A percentile compares a stretch with the other conserved stretches of the same genome.
Conservation (phyloP, 441 rosid species). For the Erodium moschatum region DNA sequence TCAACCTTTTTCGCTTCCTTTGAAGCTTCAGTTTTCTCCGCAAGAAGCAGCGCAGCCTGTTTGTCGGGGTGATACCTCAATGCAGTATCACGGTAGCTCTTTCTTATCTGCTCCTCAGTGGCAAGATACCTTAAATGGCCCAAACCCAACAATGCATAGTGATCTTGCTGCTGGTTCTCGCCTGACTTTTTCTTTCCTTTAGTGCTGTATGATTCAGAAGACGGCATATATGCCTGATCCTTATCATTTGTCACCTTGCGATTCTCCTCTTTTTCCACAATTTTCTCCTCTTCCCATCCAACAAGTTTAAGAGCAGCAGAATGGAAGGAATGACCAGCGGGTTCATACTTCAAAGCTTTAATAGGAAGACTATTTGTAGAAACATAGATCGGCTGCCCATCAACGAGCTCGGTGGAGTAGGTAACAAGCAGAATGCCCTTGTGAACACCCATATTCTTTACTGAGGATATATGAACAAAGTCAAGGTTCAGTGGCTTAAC, state of each 20-base stretch:
- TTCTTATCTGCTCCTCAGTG: slow-evolving; percentile 89
- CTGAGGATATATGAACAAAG: too few relatives aligned
- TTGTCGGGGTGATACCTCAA: slow-evolving; percentile 89
- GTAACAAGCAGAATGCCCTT: slow-evolving; percentile 42
- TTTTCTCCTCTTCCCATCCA: slow-evolving; percentile 52
- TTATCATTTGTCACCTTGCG: slow-evolving; percentile 47
- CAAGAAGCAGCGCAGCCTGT: slow-evolving; percentile 76
- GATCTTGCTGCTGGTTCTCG: slow-evolving; percentile 73
- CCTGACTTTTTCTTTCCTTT: slow-evolving; percentile 81
- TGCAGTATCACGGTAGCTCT: slow-evolving; percentile 86
- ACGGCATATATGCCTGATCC: slow-evolving; percentile 46
- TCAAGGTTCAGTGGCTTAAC: too few relatives aligned
- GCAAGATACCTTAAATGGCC: slow-evolving; percentile 87
- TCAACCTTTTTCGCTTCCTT: slow-evolving; percentile 84
- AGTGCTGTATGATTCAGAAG: slow-evolving; percentile 56
- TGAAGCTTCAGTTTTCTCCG: slow-evolving; percentile 85
- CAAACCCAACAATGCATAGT: slow-evolving; percentile 80
- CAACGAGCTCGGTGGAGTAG: slow-evolving; percentile 65
- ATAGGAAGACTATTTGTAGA: slow-evolving; percentile 71
- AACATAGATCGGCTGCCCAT: slow-evolving; percentile 33
- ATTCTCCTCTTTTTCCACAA: slow-evolving; percentile 22
- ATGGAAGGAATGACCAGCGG: slow-evolving; percentile 89
- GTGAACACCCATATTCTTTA: slow-evolving; percentile 27
- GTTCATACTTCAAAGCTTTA: slow-evolving; percentile 64
- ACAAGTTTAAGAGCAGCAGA: slow-evolving; percentile 66